Percentiles rank a stretch among this genome's conserved stretches.
phyloP scores from a whole-genome alignment of 305 asterid genomes.

The Fraxinus velutina region DNA sequence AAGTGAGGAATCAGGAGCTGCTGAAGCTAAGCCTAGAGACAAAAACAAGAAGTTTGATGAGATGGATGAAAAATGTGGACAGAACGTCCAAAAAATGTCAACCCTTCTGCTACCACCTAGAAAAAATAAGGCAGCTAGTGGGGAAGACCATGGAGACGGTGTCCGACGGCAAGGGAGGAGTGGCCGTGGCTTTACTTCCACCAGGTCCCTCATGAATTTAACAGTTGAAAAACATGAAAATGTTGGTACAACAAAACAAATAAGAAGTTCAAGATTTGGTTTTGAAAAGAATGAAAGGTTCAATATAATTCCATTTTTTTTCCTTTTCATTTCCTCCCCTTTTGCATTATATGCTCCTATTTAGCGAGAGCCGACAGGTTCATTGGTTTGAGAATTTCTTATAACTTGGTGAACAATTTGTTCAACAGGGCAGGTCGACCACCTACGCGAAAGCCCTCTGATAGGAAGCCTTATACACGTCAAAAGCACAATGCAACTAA shows the following conservation, averaged over 20 bases:
- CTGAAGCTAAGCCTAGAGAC: slow-evolving; percentile 61
- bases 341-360: slow-evolving; percentile 5
- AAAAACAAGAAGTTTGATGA: slow-evolving; percentile 64
- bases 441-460: slow-evolving; percentile 80
- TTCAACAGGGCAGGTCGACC: slow-evolving; percentile 80
- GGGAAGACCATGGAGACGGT: slow-evolving; percentile 64
- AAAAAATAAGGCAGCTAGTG: slow-evolving; percentile 57
- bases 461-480: slow-evolving; percentile 72
- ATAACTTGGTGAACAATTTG: slow-evolving; percentile 30
- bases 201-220: slow-evolving; percentile 64
- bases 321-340: background rate
- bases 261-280: slow-evolving; percentile 76
- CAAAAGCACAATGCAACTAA: slow-evolving; percentile 64
- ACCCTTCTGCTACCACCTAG: slow-evolving; percentile 70
- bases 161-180: slow-evolving; percentile 85
- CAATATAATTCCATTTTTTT: slow-evolving; percentile 5
- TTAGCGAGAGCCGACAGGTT: slow-evolving; percentile 2
- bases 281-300: slow-evolving; percentile 81
- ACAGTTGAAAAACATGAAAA: slow-evolving; percentile 64
- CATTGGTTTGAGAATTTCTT: slow-evolving; percentile 5
- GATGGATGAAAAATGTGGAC: slow-evolving; percentile 59
- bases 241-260: slow-evolving; percentile 76
- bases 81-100: slow-evolving; percentile 76
- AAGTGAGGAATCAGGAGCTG: slow-evolving; percentile 81
- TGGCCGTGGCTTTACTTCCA: slow-evolving; percentile 63